A percentile compares a stretch with the other conserved stretches of the same genome.
phyloP scores from a whole-genome alignment of 2,329 filamentous ascomycete species.

The Fusarium sp. region DNA sequence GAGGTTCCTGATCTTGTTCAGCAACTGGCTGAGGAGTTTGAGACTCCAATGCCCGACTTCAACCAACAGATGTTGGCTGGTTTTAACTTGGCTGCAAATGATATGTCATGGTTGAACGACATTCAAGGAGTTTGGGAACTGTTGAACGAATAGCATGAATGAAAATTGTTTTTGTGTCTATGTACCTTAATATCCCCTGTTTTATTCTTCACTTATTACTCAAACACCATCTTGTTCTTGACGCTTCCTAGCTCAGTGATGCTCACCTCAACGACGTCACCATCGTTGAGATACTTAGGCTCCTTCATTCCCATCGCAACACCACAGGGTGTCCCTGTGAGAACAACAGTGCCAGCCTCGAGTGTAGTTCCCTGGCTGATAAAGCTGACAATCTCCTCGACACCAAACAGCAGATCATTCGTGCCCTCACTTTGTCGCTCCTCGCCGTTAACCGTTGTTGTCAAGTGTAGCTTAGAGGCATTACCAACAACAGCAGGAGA shows the following conservation, averaged over 20 bases:
- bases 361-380: conserved; percentile 62
- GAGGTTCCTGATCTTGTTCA: conserved; percentile 28
- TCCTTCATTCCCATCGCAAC: conserved; percentile 60
- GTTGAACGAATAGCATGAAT: conserved; percentile 35
- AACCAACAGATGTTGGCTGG: conserved; percentile 41
- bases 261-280: conserved; percentile 57
- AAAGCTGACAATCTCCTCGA: conserved; percentile 59
- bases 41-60: conserved; percentile 34
- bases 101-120: conserved; percentile 50
- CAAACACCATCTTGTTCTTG: conserved; percentile 54
- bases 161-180: neutral
- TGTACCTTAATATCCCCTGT: neutral
- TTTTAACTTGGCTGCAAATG: conserved; percentile 47
- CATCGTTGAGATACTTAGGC: conserved; percentile 55
- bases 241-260: conserved; percentile 51
- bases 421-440: conserved; percentile 60
- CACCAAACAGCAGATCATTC: conserved; percentile 61
- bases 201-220: conserved; percentile 28
- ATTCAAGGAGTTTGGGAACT: conserved; percentile 48
- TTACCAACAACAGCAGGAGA: conserved; percentile 46
- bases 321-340: conserved; percentile 60
- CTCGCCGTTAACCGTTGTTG: conserved; percentile 62
- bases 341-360: conserved; percentile 61
- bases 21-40: conserved; percentile 38
- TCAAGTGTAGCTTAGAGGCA: conserved; percentile 45